Conservation (phyloP, 2,329 filamentous ascomycete species). For the Diatrype stigma region DNA sequence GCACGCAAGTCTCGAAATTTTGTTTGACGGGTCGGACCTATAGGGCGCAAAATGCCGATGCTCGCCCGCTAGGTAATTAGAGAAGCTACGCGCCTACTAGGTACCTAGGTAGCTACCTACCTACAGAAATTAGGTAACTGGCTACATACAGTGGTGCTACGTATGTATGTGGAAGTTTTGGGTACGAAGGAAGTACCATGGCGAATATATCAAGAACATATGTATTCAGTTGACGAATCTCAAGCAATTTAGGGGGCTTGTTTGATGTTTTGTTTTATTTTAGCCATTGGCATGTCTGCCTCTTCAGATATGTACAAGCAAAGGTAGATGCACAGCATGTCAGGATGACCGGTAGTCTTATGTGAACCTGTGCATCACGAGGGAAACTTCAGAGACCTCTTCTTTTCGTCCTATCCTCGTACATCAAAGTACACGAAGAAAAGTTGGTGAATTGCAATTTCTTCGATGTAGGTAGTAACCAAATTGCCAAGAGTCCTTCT, state of each 20-base stretch:
- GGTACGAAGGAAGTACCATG: too few species aligned
- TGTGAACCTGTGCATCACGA: background rate
- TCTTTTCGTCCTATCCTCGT: background rate
- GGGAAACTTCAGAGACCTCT: too few species aligned
- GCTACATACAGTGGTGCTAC: too few species aligned
- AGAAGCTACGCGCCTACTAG: background rate
- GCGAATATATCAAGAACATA: too few species aligned
- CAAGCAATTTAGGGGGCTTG: too few species aligned
- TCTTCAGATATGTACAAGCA: background rate
- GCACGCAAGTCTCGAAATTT: conserved; percentile 27
- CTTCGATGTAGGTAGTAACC: background rate
- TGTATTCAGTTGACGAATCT: too few species aligned
- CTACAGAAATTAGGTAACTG: too few species aligned
- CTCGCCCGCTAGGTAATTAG: background rate
- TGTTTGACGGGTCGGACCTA: conserved; percentile 23
- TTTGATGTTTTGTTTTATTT: background rate
- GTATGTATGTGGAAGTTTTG: too few species aligned
- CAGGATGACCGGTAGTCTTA: background rate
- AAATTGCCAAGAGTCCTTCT: background rate
- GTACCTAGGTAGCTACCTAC: background rate
- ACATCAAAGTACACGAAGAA: background rate
- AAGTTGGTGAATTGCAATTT: background rate
- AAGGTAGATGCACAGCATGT: background rate
- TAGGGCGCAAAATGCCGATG: conserved; percentile 19
- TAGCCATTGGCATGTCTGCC: background rate